Evolutionary conservation across 176 grass and related monocot genomes (phyloP), one percentile per base, ranked within the genome.

Genomic region (Hordeum marinum): DNA sequence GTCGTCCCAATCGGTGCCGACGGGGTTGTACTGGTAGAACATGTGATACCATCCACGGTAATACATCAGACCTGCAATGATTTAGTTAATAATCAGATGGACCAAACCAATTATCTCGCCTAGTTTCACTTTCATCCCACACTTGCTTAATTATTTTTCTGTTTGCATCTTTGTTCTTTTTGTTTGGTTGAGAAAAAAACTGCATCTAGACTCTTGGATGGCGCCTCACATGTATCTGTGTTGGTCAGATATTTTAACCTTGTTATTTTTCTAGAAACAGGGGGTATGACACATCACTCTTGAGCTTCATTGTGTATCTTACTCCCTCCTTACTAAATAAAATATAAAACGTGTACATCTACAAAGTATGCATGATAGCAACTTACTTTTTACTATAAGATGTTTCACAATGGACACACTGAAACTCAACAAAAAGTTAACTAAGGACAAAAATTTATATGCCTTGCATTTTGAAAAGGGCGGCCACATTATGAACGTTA

Each of bases 91-190:
- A 59, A 1, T 11, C 9, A 31, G 26, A 36, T 20, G 4, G 11
- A 14, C 34, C 5, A 11, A 57, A 21, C 0, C 7, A 57, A 57
- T 9, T 57, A 0, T 57, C 17, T 21, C 0, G 3, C 18, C 52
- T 0, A 11, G 1, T 2, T 45, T 4, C 12, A 9, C 13, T n/a
- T n/a, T n/a, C 43, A 1, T 0, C 15, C 32, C 32, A 34, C 32
- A 34, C 32, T 4, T 18, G 48, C 15, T 39, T 43, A 43, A 43
- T 43, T 43, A 11, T 43, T 43, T 43, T 43, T 2, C 0, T 43
- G 8, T 43, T 43, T 43, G 41, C 10, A 11, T 1, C 10, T 43
- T 43, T 43, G 41, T 43, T 43, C 41, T 11, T 43, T 43, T 3
- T 43, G 41, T 43, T 43, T 43, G 41, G 10, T 45, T 45, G 3